Percentiles rank a stretch among this genome's conserved stretches.
Evolutionary conservation across 2,329 filamentous ascomycete genomes (phyloP).

Genomic region (Leptographium procerum): DNA sequence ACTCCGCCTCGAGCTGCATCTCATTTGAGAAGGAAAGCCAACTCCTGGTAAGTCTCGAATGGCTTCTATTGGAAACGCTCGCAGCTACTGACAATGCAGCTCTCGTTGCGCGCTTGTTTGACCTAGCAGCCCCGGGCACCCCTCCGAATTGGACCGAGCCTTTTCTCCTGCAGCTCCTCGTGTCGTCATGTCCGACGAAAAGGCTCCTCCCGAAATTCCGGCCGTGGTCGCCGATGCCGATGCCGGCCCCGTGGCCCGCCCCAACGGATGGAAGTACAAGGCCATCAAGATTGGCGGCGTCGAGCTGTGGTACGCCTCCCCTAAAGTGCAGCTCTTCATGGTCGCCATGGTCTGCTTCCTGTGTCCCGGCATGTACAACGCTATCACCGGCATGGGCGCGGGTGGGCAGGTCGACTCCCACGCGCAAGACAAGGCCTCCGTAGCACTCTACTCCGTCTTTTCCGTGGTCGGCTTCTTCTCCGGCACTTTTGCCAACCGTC

Average conservation of each 20-base stretch:
- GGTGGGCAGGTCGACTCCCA: conserved; percentile 15
- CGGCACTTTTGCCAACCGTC: conserved; percentile 64
- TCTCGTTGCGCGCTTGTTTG: no score
- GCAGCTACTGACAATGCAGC: neutral
- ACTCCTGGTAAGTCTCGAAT: neutral
- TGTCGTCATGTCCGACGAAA: conserved; percentile 8
- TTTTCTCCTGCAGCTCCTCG: neutral
- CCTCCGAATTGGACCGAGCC: neutral
- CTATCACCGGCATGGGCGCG: conserved; percentile 16
- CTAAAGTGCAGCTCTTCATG: conserved; percentile 59
- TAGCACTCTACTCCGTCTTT: conserved; percentile 37
- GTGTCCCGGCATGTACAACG: conserved; percentile 25
- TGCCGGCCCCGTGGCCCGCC: conserved; percentile 20
- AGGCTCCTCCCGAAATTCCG: neutral
- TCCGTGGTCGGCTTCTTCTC: conserved; percentile 57
- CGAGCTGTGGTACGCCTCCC: conserved; percentile 61
- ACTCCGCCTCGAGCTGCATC: neutral
- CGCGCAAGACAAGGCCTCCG: conserved; percentile 21
- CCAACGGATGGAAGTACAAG: conserved; percentile 57
- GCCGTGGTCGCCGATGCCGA: neutral
- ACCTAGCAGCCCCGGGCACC: neutral
- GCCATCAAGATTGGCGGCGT: conserved; percentile 40
- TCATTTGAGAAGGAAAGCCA: neutral
- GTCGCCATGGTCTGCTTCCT: conserved; percentile 54
- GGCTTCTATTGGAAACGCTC: no score